Conservation (phyloP, 2,329 filamentous ascomycete genomes). For the Fusarium ambrosium region DNA sequence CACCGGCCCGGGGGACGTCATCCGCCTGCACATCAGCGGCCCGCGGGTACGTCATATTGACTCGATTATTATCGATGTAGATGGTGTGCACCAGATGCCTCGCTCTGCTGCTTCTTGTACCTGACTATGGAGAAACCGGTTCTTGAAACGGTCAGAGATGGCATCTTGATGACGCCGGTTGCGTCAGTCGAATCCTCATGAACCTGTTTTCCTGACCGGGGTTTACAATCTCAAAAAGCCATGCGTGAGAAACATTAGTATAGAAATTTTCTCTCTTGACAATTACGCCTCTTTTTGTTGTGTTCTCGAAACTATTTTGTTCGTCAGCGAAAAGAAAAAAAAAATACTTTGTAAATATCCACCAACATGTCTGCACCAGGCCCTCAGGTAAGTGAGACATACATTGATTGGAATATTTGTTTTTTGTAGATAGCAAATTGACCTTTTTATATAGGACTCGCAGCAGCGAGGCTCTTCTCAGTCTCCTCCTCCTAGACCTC, state of each 20-base stretch:
- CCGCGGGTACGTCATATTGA: conserved; percentile 32
- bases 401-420: not conserved
- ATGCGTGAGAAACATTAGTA: conserved; percentile 3
- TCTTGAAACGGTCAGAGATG: conserved; percentile 19
- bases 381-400: conserved; percentile 34
- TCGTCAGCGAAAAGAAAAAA: conserved; percentile 7
- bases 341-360: conserved; percentile 9
- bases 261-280: conserved; percentile 21
- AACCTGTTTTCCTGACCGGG: conserved; percentile 40
- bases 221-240: conserved; percentile 43
- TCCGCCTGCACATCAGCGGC: not conserved
- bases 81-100: not conserved
- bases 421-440: not conserved
- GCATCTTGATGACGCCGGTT: conserved; percentile 43
- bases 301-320: conserved; percentile 6
- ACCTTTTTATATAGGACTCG: conserved; percentile 24
- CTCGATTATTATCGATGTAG: conserved; percentile 13
- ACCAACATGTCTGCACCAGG: conserved; percentile 38
- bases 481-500: conserved; percentile 24
- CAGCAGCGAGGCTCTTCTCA: conserved; percentile 34
- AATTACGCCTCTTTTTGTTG: conserved; percentile 8
- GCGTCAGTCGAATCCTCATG: conserved; percentile 38
- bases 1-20: conserved; percentile 25
- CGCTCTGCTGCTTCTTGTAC: conserved; percentile 8
- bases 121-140: conserved; percentile 41